phyloP scores from a whole-genome alignment of 768 basidiomycete species.

The Termitomyces sp. region DNA sequence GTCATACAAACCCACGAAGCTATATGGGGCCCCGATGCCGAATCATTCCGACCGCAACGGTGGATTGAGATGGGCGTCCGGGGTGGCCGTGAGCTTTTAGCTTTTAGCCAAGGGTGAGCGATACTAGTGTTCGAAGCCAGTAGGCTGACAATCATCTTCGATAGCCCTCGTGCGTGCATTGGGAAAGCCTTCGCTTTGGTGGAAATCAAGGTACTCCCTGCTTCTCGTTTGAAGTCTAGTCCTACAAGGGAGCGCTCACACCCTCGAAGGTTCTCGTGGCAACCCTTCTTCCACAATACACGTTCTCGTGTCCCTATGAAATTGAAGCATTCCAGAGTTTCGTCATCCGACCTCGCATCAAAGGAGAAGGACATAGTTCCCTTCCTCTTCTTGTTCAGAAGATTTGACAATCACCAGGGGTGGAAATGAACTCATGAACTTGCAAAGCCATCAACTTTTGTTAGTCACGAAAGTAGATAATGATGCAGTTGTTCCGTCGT shows the following conservation, averaged over 20 bases:
- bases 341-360: constrained; percentile 54
- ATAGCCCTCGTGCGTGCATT: constrained; percentile 54
- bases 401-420: constrained; percentile 17
- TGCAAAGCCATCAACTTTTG: neutral
- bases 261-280: constrained; percentile 31
- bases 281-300: constrained; percentile 48
- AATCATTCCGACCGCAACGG: constrained; percentile 52
- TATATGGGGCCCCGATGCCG: constrained; percentile 57
- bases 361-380: constrained; percentile 46
- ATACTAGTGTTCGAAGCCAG: neutral
- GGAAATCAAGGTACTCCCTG: constrained; percentile 48
- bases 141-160: constrained; percentile 4
- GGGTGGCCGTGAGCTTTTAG: constrained; percentile 40
- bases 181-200: constrained; percentile 52
- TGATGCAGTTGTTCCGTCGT: neutral
- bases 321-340: constrained; percentile 65
- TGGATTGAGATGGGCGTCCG: constrained; percentile 37
- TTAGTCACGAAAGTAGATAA: neutral
- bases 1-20: constrained; percentile 48
- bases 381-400: constrained; percentile 47
- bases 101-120: constrained; percentile 54
- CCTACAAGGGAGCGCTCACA: neutral
- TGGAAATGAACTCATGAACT: neutral
- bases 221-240: neutral
- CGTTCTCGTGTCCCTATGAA: constrained; percentile 42